Base-by-base conservation (phyloP, 1,139 yeast genomes). In the Taphrina communis region DNA sequence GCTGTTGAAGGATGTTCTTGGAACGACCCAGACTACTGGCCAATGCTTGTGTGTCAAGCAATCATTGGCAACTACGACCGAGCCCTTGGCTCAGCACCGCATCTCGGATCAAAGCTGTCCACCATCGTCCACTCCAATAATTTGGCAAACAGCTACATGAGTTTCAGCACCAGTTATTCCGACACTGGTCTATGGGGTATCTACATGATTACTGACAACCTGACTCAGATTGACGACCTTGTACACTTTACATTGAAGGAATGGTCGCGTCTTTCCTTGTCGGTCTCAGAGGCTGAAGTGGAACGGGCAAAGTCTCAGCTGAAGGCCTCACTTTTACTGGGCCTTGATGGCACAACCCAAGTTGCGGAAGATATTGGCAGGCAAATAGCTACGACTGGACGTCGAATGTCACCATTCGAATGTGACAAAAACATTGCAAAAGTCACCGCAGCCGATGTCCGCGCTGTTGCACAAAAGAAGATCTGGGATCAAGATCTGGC, bases 111-210 rank as follows among this genome's bases (percentile, higher is more conserved):
- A 73, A 91, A 91, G 82, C 85, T 94, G 77, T 86, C 96, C 72
- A 86, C 88, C 77, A 84, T 88, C 25, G 87, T 88, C 41, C 88
- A 93, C 19, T 88, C 90, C 52, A 85, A 89, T 72, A 85, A 88
- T 67, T 82, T 92, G 71, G 97, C 97, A 67, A 94, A 94, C 80
- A 89, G 97, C 5, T 94, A 89, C 80, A 88, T 92, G 96, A 92
- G 97, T 1, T 94, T 93, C 80, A 90, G 97, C 38, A 95, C 99
- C 5, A 90, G 97, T 1, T 94, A 94, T 80, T 94, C 97, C 9
- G 99, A 94, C 79, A 90, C 97, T 6, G 99, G 99, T 2, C 82
- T 94, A 69, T 92, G 97, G 97, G 99, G 99, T 48, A 89, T 93
- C 75, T 94, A 94, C 78, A 84, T 94, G 73, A 92, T 93, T 17